phyloP scores from a whole-genome alignment of 139 green algal genomes.

The Bryopsis sp. region DNA sequence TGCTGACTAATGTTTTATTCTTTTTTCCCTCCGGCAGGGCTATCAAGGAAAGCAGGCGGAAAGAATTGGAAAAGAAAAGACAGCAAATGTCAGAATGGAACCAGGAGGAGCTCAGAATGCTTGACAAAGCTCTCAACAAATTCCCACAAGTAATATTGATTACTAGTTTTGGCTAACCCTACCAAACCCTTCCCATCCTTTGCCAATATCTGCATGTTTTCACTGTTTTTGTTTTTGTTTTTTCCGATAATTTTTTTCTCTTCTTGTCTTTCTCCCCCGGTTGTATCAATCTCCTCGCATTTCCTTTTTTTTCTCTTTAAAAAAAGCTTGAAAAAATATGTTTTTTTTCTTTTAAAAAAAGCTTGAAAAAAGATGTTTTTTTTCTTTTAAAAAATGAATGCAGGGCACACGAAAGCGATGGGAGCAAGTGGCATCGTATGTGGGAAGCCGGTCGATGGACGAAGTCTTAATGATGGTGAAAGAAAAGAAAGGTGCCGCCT shows the following conservation, averaged over 20 bases:
- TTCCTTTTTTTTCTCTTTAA: too few relatives aligned
- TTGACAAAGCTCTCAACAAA: constrained; percentile 85
- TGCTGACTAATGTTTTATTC: too few relatives aligned
- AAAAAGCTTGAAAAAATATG: too few relatives aligned
- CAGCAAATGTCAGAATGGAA: constrained; percentile 55
- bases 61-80: constrained; percentile 25
- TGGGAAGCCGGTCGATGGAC: constrained; percentile 68
- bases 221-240: background rate
- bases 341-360: too few relatives aligned
- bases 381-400: background rate
- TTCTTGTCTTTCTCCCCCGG: too few relatives aligned
- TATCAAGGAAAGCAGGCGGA: background rate
- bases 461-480: constrained; percentile 86
- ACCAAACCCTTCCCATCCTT: too few relatives aligned
- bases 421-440: constrained; percentile 60
- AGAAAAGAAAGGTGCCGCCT: constrained; percentile 43
- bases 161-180: background rate
- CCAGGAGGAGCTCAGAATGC: constrained; percentile 79
- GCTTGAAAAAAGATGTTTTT: too few relatives aligned
- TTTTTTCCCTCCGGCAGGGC: too few relatives aligned
- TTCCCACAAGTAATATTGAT: constrained; percentile 57
- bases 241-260: too few relatives aligned
- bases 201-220: background rate
- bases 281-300: too few relatives aligned
- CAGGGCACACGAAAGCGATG: constrained; percentile 75